Percentiles rank a stretch among this genome's conserved stretches.
Conservation (phyloP, 805 yeast species). For the Teunomyces cretensis region DNA sequence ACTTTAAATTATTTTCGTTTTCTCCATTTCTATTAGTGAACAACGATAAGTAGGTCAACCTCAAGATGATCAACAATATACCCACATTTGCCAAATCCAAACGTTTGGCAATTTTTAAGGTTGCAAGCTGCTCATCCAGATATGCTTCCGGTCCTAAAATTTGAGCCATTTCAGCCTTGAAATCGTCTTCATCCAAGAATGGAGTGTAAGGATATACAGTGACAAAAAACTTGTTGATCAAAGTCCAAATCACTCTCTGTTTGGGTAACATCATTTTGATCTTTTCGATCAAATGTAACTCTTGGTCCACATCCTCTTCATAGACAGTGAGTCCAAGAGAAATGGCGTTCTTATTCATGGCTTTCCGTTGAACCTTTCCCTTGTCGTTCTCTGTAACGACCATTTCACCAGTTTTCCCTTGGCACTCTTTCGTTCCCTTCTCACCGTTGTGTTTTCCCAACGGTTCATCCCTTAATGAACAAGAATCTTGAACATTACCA, state of each 20-base stretch:
- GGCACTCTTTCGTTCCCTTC: neutral
- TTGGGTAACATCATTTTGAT: conserved; percentile 17
- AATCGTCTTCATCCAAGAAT: conserved; percentile 18
- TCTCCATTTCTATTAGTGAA: conserved; percentile 33
- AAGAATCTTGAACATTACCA: conserved; percentile 5
- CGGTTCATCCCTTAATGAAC: neutral
- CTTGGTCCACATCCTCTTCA: conserved; percentile 31
- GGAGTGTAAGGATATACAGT: conserved; percentile 20
- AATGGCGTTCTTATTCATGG: conserved; percentile 29
- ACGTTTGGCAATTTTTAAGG: conserved; percentile 28
- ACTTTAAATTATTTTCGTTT: conserved; percentile 27
- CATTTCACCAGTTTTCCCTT: neutral
- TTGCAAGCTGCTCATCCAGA: conserved; percentile 18
- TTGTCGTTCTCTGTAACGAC: neutral
- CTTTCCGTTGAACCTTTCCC: neutral
- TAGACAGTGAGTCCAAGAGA: conserved; percentile 34
- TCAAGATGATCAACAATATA: conserved; percentile 29
- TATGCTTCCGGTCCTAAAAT: conserved; percentile 21
- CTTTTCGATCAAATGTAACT: conserved; percentile 17
- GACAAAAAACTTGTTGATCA: conserved; percentile 16
- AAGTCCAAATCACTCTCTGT: conserved; percentile 14
- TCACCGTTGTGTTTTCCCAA: neutral
- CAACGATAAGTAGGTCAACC: conserved; percentile 35
- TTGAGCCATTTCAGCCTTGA: conserved; percentile 14
- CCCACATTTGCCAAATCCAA: conserved; percentile 37